phyloP scores from a whole-genome alignment of 2,329 filamentous ascomycete species.

The Arthrinium phaeospermum region DNA sequence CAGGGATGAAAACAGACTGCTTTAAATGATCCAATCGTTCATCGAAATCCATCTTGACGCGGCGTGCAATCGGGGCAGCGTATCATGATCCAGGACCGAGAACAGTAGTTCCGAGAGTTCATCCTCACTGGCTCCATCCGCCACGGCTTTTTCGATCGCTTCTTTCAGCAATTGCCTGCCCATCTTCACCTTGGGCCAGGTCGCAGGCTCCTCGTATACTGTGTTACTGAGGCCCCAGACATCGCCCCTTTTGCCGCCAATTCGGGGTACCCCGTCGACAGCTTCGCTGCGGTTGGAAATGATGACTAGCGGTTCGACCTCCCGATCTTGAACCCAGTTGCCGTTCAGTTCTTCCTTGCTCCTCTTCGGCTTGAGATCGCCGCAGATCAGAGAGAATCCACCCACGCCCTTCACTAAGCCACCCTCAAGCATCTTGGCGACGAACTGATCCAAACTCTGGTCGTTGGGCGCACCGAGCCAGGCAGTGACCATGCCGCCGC shows the following conservation, averaged over 20 bases:
- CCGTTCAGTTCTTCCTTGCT: conserved; percentile 24
- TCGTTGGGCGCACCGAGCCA: conserved; percentile 60
- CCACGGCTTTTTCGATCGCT: conserved; percentile 47
- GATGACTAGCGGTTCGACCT: conserved; percentile 60
- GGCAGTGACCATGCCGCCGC: conserved; percentile 68
- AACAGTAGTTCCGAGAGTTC: conserved; percentile 59
- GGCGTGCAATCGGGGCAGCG: conserved; percentile 48
- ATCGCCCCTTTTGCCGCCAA: conserved; percentile 56
- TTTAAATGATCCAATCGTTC: conserved; percentile 60
- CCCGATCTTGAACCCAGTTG: conserved; percentile 25
- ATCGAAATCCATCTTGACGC: conserved; percentile 53
- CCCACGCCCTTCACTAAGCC: conserved; percentile 65
- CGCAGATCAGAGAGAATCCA: conserved; percentile 71
- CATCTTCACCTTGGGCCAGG: conserved; percentile 66
- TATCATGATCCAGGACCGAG: conserved; percentile 61
- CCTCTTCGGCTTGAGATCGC: conserved; percentile 54
- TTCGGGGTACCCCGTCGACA: conserved; percentile 61
- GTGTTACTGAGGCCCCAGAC: conserved; percentile 69
- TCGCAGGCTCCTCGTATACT: conserved; percentile 55
- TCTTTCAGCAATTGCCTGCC: conserved; percentile 55
- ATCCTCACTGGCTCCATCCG: conserved; percentile 47
- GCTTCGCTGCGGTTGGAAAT: conserved; percentile 65
- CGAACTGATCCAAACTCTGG: conserved; percentile 56
- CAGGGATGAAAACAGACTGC: conserved; percentile 66
- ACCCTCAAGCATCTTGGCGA: conserved; percentile 57